These are phyloP conservation scores for Phlebopus sp. DNA, from an alignment of 1,284 basidiomycete species.

Conservation along the genomic window DNA sequence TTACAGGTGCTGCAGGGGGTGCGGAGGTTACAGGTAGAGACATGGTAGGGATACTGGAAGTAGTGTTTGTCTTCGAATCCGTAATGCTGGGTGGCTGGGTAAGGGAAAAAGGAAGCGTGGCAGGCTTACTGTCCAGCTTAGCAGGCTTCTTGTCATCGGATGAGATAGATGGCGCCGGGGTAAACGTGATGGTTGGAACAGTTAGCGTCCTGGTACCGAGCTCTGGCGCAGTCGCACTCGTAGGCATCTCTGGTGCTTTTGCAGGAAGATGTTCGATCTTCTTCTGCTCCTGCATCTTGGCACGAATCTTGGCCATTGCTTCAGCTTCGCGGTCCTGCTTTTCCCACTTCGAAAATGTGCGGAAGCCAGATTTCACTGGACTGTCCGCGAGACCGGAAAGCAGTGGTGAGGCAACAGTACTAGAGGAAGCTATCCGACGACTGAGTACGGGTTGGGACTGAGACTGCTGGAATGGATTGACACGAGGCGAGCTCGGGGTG, in stretches of 20 bases:
- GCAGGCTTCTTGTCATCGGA: conserved; percentile 6
- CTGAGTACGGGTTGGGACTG: conserved; percentile 26
- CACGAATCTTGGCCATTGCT: conserved; percentile 66
- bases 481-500: conserved; percentile 37
- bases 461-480: conserved; percentile 38
- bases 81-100: conserved; percentile 9
- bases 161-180: conserved; percentile 20
- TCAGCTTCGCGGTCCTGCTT: conserved; percentile 77
- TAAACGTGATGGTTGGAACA: conserved; percentile 30
- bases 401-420: conserved; percentile 20
- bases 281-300: conserved; percentile 44
- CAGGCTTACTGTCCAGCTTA: background rate
- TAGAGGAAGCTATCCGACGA: conserved; percentile 40
- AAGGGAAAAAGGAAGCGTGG: conserved; percentile 10
- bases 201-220: conserved; percentile 17
- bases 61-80: conserved; percentile 13
- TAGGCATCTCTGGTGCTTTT: conserved; percentile 13
- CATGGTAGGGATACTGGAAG: conserved; percentile 13
- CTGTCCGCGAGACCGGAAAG: conserved; percentile 45
- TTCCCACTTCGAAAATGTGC: conserved; percentile 73
- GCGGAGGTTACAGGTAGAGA: conserved; percentile 12
- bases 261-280: conserved; percentile 23
- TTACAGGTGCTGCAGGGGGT: conserved; percentile 7
- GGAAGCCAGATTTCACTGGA: conserved; percentile 48
- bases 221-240: conserved; percentile 25